Conservation (phyloP, 495 filamentous ascomycete species). For the Extremus antarcticus region DNA sequence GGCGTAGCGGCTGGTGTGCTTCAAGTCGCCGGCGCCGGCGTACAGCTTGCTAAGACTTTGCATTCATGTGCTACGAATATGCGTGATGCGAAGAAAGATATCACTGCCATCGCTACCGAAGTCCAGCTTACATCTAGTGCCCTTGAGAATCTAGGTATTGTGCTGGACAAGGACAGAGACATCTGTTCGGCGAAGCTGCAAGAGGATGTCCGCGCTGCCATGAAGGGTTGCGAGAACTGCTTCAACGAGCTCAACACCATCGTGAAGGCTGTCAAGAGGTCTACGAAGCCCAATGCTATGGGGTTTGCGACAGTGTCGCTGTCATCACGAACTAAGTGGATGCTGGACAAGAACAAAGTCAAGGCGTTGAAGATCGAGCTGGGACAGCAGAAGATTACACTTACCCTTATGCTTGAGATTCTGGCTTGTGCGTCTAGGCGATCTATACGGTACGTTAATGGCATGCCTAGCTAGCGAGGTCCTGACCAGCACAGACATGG, state of each 20-base stretch:
- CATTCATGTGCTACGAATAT: not conserved
- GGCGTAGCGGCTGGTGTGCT: not conserved
- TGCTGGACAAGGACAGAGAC: not conserved
- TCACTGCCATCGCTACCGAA: not conserved
- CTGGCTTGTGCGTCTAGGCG: too few relatives aligned
- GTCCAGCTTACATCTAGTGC: not conserved
- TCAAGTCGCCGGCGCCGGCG: not conserved
- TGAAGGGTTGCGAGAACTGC: not conserved
- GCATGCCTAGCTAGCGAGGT: too few relatives aligned
- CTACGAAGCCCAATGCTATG: not conserved
- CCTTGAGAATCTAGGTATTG: not conserved
- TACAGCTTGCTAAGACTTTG: not conserved
- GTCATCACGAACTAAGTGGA: not conserved
- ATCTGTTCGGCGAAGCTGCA: not conserved
- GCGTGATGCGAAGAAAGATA: not conserved
- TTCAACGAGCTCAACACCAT: not conserved
- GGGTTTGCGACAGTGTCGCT: not conserved
- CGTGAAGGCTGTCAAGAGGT: not conserved
- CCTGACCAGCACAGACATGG: too few relatives aligned
- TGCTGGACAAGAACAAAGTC: not conserved
- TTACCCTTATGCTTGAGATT: not conserved
- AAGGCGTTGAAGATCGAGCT: not conserved
- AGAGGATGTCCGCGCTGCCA: not conserved
- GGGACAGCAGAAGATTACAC: not conserved
- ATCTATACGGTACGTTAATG: too few relatives aligned